A percentile compares a stretch with the other conserved stretches of the same genome.
These are phyloP conservation scores for Amaranthus cruentus DNA, from an alignment of 148 eudicot species.

Conservation along the genomic window DNA sequence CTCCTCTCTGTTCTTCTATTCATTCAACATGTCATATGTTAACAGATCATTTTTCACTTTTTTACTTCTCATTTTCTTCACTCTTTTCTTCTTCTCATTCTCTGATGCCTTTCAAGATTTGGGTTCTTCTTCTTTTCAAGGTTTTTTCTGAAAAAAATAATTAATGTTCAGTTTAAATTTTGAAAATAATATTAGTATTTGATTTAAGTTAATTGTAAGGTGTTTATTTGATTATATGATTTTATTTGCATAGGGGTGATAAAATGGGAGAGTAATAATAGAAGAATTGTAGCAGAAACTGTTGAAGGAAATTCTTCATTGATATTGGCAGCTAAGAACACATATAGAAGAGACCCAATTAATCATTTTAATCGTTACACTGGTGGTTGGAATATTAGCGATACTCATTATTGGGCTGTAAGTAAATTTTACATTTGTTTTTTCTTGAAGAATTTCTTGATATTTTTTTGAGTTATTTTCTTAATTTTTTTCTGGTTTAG, in stretches of 20 bases:
- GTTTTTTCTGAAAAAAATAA: slow-evolving; percentile 2
- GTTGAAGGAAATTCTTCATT: slow-evolving; percentile 20
- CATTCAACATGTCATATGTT: slow-evolving; percentile 16
- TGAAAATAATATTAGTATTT: background rate
- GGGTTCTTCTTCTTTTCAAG: slow-evolving; percentile 16
- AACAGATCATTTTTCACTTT: slow-evolving; percentile 8
- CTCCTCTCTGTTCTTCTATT: background rate
- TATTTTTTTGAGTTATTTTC: background rate
- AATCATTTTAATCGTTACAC: slow-evolving; percentile 33
- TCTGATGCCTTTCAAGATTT: slow-evolving; percentile 15
- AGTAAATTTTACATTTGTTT: slow-evolving; percentile 7
- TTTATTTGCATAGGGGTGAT: slow-evolving; percentile 7
- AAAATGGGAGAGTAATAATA: slow-evolving; percentile 6
- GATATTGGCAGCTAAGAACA: slow-evolving; percentile 47
- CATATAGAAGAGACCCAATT: slow-evolving; percentile 50
- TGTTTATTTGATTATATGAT: background rate
- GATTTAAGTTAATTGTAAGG: background rate
- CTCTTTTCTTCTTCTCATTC: slow-evolving; percentile 14
- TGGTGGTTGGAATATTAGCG: slow-evolving; percentile 67
- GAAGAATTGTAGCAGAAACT: slow-evolving; percentile 29
- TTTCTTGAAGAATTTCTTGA: background rate
- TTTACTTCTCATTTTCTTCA: slow-evolving; percentile 9
- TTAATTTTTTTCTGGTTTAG: slow-evolving; percentile 5
- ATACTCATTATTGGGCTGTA: slow-evolving; percentile 52
- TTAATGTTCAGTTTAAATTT: background rate